Evolutionary conservation across 345 rosid species (phyloP).

Genomic region (Adansonia digitata): DNA sequence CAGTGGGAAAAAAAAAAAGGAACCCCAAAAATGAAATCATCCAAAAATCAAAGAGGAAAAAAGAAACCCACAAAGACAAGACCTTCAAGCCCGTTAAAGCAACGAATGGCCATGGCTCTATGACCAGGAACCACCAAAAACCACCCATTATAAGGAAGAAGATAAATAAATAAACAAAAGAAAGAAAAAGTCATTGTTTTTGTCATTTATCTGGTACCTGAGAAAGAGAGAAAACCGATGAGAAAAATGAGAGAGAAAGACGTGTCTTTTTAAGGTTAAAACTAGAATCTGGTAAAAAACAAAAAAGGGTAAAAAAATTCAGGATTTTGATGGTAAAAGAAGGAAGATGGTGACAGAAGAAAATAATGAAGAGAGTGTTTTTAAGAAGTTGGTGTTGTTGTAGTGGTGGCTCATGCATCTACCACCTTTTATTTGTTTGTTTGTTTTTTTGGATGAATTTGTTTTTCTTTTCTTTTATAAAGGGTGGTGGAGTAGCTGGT

Average conservation of each 20-base stretch:
- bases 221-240: neutral
- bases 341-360: neutral
- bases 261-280: conserved; percentile 1
- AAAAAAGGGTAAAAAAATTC: neutral
- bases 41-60: conserved; percentile 13
- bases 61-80: conserved; percentile 26
- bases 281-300: conserved; percentile 16
- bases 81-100: conserved; percentile 22
- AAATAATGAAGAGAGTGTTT: conserved; percentile 4
- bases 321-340: conserved; percentile 26
- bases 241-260: neutral
- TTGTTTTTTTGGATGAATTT: neutral
- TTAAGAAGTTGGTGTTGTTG: neutral
- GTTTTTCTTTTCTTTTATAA: neutral
- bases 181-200: conserved; percentile 1
- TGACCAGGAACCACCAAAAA: conserved; percentile 9
- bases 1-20: conserved; percentile 8
- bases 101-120: conserved; percentile 26
- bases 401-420: conserved; percentile 64
- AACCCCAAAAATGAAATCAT: conserved; percentile 12
- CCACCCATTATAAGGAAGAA: conserved; percentile 26
- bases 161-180: neutral
- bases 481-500: conserved; percentile 20
- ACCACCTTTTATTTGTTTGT: conserved; percentile 70
- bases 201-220: conserved; percentile 20